phyloP scores from a whole-genome alignment of 2,329 filamentous ascomycete genomes.

The Aspergillus melleus region DNA sequence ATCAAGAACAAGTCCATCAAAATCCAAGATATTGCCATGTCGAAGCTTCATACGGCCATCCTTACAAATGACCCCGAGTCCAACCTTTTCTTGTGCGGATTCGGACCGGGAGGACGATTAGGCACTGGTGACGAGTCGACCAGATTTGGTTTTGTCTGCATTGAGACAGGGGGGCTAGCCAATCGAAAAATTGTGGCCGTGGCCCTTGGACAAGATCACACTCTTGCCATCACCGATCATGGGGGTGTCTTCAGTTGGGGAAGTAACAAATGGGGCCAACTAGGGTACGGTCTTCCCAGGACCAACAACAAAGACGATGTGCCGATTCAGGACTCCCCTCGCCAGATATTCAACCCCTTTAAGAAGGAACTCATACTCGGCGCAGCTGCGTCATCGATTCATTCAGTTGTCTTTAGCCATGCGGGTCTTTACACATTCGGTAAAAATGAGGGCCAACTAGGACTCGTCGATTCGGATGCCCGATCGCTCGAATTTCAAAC shows the following conservation, averaged over 20 bases:
- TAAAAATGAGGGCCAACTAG: conserved; percentile 91
- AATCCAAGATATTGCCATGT: conserved; percentile 80
- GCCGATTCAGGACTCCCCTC: conserved; percentile 75
- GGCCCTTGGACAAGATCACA: conserved; percentile 88
- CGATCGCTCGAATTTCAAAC: conserved; percentile 82
- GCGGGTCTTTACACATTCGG: conserved; percentile 89
- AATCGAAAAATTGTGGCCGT: conserved; percentile 75
- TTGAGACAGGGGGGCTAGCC: conserved; percentile 70
- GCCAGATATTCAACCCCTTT: conserved; percentile 86
- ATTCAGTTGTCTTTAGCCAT: conserved; percentile 84
- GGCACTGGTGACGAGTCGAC: conserved; percentile 89
- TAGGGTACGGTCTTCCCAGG: conserved; percentile 77
- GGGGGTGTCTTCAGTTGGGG: conserved; percentile 97
- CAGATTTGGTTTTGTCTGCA: conserved; percentile 78
- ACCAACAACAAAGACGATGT: conserved; percentile 70
- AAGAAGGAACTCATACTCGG: conserved; percentile 83
- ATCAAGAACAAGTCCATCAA: conserved; percentile 70
- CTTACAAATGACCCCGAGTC: conserved; percentile 83
- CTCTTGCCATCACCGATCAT: conserved; percentile 76
- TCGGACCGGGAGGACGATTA: conserved; percentile 84
- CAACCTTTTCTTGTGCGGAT: conserved; percentile 89
- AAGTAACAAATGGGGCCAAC: conserved; percentile 78
- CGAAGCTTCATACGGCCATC: conserved; percentile 88
- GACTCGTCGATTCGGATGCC: conserved; percentile 91
- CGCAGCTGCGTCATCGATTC: conserved; percentile 82